Evolutionary conservation across 495 filamentous ascomycete species (phyloP), one percentile per base, ranked within the genome.

Genomic region (Lepraria neglecta): DNA sequence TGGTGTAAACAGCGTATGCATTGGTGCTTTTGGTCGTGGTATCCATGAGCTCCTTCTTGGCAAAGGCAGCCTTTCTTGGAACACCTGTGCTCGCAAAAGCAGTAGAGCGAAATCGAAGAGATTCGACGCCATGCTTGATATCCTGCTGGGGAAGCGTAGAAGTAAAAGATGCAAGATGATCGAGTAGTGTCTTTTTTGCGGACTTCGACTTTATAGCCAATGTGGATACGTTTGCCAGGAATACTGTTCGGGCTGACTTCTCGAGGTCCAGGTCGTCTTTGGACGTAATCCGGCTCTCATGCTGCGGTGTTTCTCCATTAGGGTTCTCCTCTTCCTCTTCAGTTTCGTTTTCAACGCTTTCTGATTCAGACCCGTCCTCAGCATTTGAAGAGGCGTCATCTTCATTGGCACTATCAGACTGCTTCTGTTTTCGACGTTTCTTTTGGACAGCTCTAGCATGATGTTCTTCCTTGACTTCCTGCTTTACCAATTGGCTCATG

Each of bases 21-120:
- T 99, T 96, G 55, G 91, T 92, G 65, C 89, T 92, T 58, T 89
- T 91, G 3, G 94, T 92, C 2, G 95, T 97, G 24, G 87, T 83
- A 53, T 89, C 85, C 83, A 94, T 86, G 60, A 96, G 73, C 10
- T 88, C 83, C 67, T 89, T 87, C 58, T 83, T 86, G 47, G 89
- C 91, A 70, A 85, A 97, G 14, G 94, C 86, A 17, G 91, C 95
- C 58, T 91, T 90, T 75, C 92, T 95, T 27, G 94, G 94, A 19
- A 95, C 77, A n/a, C 82, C 80, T 7, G 81, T 80, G 45, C 70
- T 75, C 3, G 84, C 78, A 72, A 91, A 97, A 3, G 95, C 86
- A 19, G 89, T 89, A 30, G 91, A 96, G 54, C 95, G 88, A 78
- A 97, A 99, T 15, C 95, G 89, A 60, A 99, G 77, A 3, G 90